Evolutionary conservation across 768 basidiomycete species (phyloP).

Genomic region (Leccinum aurantiacum): DNA sequence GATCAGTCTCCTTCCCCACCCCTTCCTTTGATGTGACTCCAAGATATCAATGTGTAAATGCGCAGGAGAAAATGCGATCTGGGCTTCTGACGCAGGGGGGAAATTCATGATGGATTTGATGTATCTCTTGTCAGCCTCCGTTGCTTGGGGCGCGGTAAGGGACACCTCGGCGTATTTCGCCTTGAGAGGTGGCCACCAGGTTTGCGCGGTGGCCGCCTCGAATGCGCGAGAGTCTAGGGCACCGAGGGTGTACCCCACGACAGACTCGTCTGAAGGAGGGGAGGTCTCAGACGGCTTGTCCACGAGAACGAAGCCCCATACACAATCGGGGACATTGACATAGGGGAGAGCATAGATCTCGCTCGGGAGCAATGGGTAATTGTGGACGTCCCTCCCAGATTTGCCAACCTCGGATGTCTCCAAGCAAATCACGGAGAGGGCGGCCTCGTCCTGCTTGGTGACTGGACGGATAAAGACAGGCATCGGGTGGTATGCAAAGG

Average conservation of each 20-base stretch:
- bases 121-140: constrained; percentile 30
- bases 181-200: constrained; percentile 68
- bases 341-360: constrained; percentile 77
- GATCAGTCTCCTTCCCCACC: constrained; percentile 71
- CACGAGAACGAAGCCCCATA: constrained; percentile 75
- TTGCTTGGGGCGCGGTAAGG: constrained; percentile 15
- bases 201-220: constrained; percentile 50
- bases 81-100: constrained; percentile 47
- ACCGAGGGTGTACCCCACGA: constrained; percentile 74
- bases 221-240: constrained; percentile 66
- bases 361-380: constrained; percentile 63
- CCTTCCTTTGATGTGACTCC: constrained; percentile 61
- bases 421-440: constrained; percentile 71
- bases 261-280: constrained; percentile 35
- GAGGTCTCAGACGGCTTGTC: constrained; percentile 36
- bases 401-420: constrained; percentile 70
- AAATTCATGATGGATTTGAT: constrained; percentile 37
- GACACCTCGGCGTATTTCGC: constrained; percentile 47
- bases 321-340: constrained; percentile 55
- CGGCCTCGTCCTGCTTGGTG: constrained; percentile 49
- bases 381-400: constrained; percentile 62
- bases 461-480: constrained; percentile 55
- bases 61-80: constrained; percentile 64
- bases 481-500: constrained; percentile 22
- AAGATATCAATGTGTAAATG: constrained; percentile 78